phyloP scores from a whole-genome alignment of 2,329 filamentous ascomycete genomes.

The Botryosphaeria agaves region DNA sequence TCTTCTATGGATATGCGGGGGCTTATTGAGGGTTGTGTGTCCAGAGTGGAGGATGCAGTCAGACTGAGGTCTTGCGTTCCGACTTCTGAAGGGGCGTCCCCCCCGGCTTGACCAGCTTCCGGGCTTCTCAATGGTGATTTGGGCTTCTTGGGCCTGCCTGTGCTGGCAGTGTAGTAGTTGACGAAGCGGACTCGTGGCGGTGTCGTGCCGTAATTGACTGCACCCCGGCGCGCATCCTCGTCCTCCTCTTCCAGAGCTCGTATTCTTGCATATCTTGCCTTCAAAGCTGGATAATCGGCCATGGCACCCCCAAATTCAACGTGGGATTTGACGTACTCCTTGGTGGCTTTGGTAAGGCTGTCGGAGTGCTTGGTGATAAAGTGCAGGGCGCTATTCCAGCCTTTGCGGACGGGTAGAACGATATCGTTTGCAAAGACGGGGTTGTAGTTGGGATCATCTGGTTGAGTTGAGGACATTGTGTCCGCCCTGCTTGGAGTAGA shows the following conservation, averaged over 20 bases:
- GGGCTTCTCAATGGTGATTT: slow-evolving; percentile 21
- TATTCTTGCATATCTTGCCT: slow-evolving; percentile 50
- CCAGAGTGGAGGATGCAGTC: slow-evolving; percentile 5
- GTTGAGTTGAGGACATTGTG: slow-evolving; percentile 19
- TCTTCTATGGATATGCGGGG: slow-evolving; percentile 30
- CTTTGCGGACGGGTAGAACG: slow-evolving; percentile 48
- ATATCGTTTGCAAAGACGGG: slow-evolving; percentile 61
- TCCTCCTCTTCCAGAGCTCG: slow-evolving; percentile 56
- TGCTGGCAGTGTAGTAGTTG: slow-evolving; percentile 83
- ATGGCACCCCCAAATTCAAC: slow-evolving; percentile 70
- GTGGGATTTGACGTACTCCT: slow-evolving; percentile 60
- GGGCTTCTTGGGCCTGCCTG: slow-evolving; percentile 43
- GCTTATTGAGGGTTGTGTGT: slow-evolving; percentile 10
- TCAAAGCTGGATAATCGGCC: slow-evolving; percentile 56
- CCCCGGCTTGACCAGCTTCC: slow-evolving; percentile 15
- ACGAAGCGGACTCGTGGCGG: slow-evolving; percentile 53
- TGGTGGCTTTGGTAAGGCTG: slow-evolving; percentile 50
- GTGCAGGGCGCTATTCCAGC: slow-evolving; percentile 49
- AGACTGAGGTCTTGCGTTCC: slow-evolving; percentile 8
- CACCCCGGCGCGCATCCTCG: slow-evolving; percentile 23
- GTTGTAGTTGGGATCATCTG: slow-evolving; percentile 49
- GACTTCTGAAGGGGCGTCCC: slow-evolving; percentile 1
- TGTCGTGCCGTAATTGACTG: slow-evolving; percentile 10
- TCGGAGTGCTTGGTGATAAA: slow-evolving; percentile 73
- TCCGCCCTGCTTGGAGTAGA: slow-evolving; percentile 9